Evolutionary conservation across 768 basidiomycete genomes (phyloP).

Genomic region (Russula ochroleuca): DNA sequence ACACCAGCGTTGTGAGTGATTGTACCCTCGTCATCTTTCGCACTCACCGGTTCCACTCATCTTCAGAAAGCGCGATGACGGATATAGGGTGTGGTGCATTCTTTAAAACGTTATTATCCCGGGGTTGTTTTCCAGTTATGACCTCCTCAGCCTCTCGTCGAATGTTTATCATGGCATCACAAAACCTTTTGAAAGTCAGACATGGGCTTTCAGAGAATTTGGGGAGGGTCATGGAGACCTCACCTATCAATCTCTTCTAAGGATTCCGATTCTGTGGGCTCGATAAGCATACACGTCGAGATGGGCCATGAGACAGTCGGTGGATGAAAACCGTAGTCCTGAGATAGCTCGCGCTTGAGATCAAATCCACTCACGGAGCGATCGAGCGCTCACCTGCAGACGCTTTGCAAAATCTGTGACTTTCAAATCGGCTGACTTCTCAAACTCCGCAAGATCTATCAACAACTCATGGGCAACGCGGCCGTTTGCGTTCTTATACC

Average conservation of each 20-base stretch:
- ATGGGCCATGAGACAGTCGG: constrained; percentile 99
- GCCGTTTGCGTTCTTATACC: constrained; percentile 86
- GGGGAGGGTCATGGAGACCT: constrained; percentile 15
- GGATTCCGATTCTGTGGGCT: constrained; percentile 95
- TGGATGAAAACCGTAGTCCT: constrained; percentile 93
- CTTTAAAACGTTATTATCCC: constrained; percentile 85
- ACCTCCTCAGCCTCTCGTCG: constrained; percentile 88
- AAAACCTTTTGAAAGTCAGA: constrained; percentile 56
- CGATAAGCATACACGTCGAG: constrained; percentile 94
- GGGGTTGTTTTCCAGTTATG: constrained; percentile 79
- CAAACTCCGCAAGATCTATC: constrained; percentile 94
- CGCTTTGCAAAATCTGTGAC: constrained; percentile 97
- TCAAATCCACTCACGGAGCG: neutral
- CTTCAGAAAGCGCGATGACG: constrained; percentile 63
- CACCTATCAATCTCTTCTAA: constrained; percentile 88
- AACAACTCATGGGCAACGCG: constrained; percentile 95
- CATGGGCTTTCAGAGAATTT: neutral
- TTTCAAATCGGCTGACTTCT: constrained; percentile 83
- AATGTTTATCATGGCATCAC: constrained; percentile 97
- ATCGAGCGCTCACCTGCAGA: constrained; percentile 55
- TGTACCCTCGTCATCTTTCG: neutral
- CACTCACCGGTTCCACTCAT: constrained; percentile 80
- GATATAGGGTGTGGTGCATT: constrained; percentile 92
- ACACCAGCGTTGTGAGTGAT: constrained; percentile 15
- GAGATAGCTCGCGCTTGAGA: neutral